phyloP scores from a whole-genome alignment of 805 yeast genomes.

The Metschnikowia anglica region DNA sequence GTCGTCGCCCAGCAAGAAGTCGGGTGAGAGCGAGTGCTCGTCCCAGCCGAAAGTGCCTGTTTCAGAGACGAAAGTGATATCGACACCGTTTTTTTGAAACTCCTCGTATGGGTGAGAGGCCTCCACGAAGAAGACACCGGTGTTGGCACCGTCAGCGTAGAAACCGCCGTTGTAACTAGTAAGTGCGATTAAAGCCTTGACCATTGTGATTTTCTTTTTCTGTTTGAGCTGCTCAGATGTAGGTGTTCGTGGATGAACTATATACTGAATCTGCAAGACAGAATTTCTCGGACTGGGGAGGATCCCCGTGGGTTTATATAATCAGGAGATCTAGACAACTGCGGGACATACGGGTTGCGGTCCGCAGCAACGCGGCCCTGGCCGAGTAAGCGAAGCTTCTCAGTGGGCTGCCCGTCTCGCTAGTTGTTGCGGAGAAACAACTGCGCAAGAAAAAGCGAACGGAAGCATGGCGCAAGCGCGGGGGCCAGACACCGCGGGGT shows the following conservation, averaged over 20 bases:
- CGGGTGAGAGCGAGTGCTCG: conserved; percentile 47
- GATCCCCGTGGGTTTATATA: neutral
- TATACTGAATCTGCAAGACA: neutral
- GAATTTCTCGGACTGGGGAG: neutral
- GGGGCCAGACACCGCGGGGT: no score
- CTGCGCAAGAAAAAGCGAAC: neutral
- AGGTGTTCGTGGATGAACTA: no score
- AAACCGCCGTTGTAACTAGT: conserved; percentile 45
- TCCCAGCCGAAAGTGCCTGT: conserved; percentile 59
- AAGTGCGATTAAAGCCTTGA: conserved; percentile 44
- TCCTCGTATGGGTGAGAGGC: conserved; percentile 58
- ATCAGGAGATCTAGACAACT: no score
- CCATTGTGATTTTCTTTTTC: conserved; percentile 17
- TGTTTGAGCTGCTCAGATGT: no score
- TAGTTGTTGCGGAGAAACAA: conserved; percentile 1
- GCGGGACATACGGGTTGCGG: no score
- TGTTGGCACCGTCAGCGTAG: conserved; percentile 55
- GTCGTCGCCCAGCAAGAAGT: conserved; percentile 47
- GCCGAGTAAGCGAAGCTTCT: neutral
- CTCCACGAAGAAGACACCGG: conserved; percentile 62
- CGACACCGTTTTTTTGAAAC: conserved; percentile 48
- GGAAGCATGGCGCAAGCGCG: neutral
- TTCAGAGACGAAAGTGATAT: conserved; percentile 58
- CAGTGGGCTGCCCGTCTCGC: neutral
- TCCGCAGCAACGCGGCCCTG: neutral